Base-by-base conservation (phyloP, 768 basidiomycete genomes). In the Suillus discolor region DNA sequence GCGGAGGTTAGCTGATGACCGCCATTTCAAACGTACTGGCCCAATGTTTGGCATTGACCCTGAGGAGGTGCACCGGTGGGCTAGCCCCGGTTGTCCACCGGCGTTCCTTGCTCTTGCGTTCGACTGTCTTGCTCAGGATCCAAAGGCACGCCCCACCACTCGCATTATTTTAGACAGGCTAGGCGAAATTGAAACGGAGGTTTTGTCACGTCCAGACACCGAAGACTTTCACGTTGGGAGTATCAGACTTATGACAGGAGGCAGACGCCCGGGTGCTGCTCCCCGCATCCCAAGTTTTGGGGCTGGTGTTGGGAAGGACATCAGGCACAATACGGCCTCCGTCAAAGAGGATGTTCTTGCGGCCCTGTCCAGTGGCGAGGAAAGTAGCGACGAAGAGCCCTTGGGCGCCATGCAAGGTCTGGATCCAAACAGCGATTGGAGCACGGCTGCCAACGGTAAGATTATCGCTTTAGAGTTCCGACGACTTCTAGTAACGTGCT, bases 261-360 rank as follows among this genome's bases (percentile, higher is more conserved):
- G 82, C 4, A 90, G 86, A 75, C 83, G 89, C 20, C 85, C 87
- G 9, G 77, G 78, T 15, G 77, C 79, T 4, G 86, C 80, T 1
- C 91, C 89, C n/a, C 83, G 94, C 18, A 96, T 96, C 66, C 93
- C 93, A 1, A 95, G 92, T 78, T 96, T 96, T 73, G 92, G 92
- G 0, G 79, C 87, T 78, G 91, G 88, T 23, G 79, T 91, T 18
- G 89, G 85, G 4, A 85, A 85, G 71, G 83, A 87, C 53, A 86
- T 91, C 60, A 78, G 85, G 55, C 65, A 72, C 20, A 69, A 70
- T 16, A 66, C 71, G 5, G 75, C 74, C 42, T 77, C 74, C 31
- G 74, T 73, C 28, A 74, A 78, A 8, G 79, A 80, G 41, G 79
- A 81, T 8, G 71, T 73, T 47, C 67, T 77, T 51, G 71, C 75